These are phyloP conservation scores for Fraxinus pennsylvanica DNA, from an alignment of 257 asterid species.

Conservation along the genomic window DNA sequence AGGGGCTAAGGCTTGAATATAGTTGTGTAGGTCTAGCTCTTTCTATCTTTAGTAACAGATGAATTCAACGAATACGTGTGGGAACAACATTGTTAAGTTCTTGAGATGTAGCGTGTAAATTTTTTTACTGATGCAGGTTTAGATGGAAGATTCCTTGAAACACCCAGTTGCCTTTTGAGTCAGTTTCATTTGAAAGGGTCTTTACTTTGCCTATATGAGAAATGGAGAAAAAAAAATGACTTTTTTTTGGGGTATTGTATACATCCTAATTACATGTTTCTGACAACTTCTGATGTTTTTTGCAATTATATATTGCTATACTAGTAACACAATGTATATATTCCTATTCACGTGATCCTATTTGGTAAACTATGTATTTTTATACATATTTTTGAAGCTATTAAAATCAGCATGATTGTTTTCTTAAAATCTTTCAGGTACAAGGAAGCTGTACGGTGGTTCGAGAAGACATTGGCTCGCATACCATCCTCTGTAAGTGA, in stretches of 20 bases:
- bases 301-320: background rate
- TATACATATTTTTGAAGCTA: no score
- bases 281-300: background rate
- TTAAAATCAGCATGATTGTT: constrained; percentile 4
- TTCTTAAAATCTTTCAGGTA: constrained; percentile 52
- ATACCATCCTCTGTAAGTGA: constrained; percentile 84
- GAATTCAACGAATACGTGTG: background rate
- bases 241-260: background rate
- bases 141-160: background rate
- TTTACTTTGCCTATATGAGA: background rate
- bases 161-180: background rate
- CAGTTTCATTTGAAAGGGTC: background rate
- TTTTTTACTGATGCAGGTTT: background rate
- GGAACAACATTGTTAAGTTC: background rate
- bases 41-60: background rate
- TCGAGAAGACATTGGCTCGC: constrained; percentile 78
- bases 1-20: background rate
- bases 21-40: background rate
- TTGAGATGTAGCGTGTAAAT: background rate
- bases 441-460: constrained; percentile 86
- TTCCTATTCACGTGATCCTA: background rate
- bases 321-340: background rate
- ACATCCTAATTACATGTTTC: background rate
- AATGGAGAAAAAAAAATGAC: background rate
- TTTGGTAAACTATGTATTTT: no score